Percentiles rank a stretch among this genome's conserved stretches.
Evolutionary conservation across 306 rosid genomes (phyloP).

Genomic region (Glycine tomentella): DNA sequence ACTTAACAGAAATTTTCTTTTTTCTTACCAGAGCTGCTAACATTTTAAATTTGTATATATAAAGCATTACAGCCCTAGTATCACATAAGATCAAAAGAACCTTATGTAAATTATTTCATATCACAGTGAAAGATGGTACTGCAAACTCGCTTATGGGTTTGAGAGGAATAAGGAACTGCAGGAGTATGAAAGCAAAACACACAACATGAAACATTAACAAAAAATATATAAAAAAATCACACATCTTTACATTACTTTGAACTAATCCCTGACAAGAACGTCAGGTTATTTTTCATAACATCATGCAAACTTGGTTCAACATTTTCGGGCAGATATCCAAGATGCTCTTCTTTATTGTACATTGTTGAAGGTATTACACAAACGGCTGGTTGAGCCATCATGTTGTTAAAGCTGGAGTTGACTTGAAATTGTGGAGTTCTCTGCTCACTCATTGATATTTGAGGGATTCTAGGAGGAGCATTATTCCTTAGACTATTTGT

Average conservation of each 20-base stretch:
- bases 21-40: not conserved
- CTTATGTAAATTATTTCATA: not conserved
- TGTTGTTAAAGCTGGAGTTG: conserved; percentile 29
- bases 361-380: conserved; percentile 2
- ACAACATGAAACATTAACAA: conserved; percentile 7
- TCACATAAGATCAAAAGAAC: conserved; percentile 5
- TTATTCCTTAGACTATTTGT: conserved; percentile 30
- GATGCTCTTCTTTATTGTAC: conserved; percentile 25
- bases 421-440: conserved; percentile 41
- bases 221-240: not conserved
- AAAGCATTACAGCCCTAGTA: conserved; percentile 3
- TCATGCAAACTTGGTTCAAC: conserved; percentile 34
- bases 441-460: conserved; percentile 35
- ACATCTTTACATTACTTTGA: conserved; percentile 50
- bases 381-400: conserved; percentile 37
- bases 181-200: conserved; percentile 15
- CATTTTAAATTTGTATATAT: not conserved
- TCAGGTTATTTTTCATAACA: conserved; percentile 27
- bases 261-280: conserved; percentile 35
- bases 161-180: not conserved
- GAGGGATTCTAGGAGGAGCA: conserved; percentile 42
- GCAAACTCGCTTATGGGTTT: not conserved
- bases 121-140: not conserved
- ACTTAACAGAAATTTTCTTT: not conserved
- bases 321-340: not conserved